Evolutionary conservation across 495 filamentous ascomycete species (phyloP), one percentile per base, ranked within the genome.

Genomic region (Daldinia childiae): DNA sequence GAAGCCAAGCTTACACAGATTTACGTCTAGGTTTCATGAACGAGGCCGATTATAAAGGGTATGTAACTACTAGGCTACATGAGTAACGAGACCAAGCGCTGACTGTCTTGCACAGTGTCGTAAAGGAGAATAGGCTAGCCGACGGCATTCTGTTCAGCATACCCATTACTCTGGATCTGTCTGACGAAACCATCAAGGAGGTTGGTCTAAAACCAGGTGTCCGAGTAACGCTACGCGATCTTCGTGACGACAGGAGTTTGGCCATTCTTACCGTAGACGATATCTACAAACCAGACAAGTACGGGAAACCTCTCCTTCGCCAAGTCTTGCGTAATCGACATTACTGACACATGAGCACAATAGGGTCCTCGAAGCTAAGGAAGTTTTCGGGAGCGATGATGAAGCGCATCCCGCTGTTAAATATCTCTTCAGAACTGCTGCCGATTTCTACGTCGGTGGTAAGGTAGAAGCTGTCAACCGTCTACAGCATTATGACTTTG

Each of bases 401-500:
- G 92, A 95, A 72, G 83, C 83, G n/a, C 95, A 99, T 81, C 95
- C 95, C 30, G 95, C 96, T 19, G 88, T 98, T 77, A 91, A 90
- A 72, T 97, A 95, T 82, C 88, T 99, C 41, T 90, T 90, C 83
- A 86, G 89, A 71, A 90, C 89, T 24, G 87, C 91, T 54, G 81
- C 91, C 71, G 94, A 97, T 48, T 96, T 90, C 81, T 97, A 98
- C 80, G 89, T 99, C 64, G 95, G 95, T 71, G 96, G 95, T 78
- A 97, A 93, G 87, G 82, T 99, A 59, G 92, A 98, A 72, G 95
- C 96, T 62, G 91, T 99, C 79, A 94, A 94, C 83, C 89, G 91
- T 77, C 86, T 97, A 36, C 93, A 95, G 83, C 96, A 99, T 85
- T 99, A 99, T 86, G 95, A 99, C 84, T 98, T 98, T 85, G 93